Evolutionary conservation across 129 eudicot genomes (phyloP).

Genomic region (Kitagawia praeruptora): DNA sequence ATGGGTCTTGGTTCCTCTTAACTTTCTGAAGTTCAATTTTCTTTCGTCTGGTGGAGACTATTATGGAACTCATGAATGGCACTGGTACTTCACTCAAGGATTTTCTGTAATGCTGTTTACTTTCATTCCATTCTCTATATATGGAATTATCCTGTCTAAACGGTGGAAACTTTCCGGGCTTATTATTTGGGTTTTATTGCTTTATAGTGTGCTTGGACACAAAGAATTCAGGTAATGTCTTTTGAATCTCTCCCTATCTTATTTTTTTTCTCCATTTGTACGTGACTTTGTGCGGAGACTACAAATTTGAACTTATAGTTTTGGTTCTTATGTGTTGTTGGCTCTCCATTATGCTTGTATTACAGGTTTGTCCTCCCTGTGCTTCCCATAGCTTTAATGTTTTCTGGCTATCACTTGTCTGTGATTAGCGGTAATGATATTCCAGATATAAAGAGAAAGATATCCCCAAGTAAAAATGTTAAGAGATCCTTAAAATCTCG

Average conservation of each 20-base stretch:
- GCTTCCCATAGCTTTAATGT: conserved; percentile 84
- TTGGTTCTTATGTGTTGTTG: conserved; percentile 13
- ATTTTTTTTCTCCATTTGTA: background rate
- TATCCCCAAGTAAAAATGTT: conserved; percentile 7
- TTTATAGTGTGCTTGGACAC: conserved; percentile 84
- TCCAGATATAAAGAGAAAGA: conserved; percentile 30
- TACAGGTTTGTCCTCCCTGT: conserved; percentile 96
- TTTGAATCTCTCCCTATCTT: background rate
- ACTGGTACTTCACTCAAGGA: conserved; percentile 98
- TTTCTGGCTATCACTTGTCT: conserved; percentile 70
- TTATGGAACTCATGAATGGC: conserved; percentile 99
- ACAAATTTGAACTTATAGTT: background rate
- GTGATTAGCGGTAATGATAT: conserved; percentile 23
- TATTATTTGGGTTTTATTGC: conserved; percentile 71
- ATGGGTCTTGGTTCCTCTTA: conserved; percentile 89
- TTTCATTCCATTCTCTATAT: conserved; percentile 58
- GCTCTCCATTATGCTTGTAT: conserved; percentile 17
- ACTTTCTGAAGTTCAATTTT: conserved; percentile 86
- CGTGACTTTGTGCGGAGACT: background rate
- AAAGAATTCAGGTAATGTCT: conserved; percentile 84
- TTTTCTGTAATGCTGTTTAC: conserved; percentile 85
- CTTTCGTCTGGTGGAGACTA: conserved; percentile 97
- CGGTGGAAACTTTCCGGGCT: conserved; percentile 84
- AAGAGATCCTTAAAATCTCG: conserved; percentile 41
- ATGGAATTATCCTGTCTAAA: conserved; percentile 61